Evolutionary conservation across 345 rosid species (phyloP).

Genomic region (Rhodamnia argentea): DNA sequence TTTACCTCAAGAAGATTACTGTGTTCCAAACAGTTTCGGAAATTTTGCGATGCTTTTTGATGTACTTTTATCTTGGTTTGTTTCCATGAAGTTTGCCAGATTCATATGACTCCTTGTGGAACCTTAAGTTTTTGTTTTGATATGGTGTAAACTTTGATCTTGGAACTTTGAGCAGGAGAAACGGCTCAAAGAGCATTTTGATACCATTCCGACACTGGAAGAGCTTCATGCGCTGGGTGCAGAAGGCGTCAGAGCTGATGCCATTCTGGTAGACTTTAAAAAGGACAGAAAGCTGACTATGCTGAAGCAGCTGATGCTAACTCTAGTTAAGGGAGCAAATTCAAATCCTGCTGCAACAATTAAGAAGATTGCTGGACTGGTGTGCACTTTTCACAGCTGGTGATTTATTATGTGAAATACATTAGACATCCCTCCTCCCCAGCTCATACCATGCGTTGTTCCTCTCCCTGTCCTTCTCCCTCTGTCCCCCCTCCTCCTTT

Average conservation of each 20-base stretch:
- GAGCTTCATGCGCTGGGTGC: slow-evolving; percentile 77
- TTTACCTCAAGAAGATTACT: neutral
- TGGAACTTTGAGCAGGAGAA: slow-evolving; percentile 44
- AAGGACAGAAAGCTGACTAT: slow-evolving; percentile 84
- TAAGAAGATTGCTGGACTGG: slow-evolving; percentile 94
- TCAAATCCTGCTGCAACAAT: slow-evolving; percentile 83
- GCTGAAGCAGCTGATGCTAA: slow-evolving; percentile 70
- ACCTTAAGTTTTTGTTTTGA: neutral
- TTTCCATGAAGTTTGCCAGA: neutral
- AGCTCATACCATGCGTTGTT: neutral
- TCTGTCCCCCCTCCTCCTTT: neutral
- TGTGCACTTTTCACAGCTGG: slow-evolving; percentile 18
- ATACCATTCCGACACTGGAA: slow-evolving; percentile 65
- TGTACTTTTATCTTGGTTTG: neutral
- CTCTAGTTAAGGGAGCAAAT: slow-evolving; percentile 75
- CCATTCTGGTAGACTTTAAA: slow-evolving; percentile 72
- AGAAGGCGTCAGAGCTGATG: slow-evolving; percentile 67
- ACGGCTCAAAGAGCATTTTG: slow-evolving; percentile 68
- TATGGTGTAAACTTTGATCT: neutral
- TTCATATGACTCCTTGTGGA: neutral
- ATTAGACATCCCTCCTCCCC: neutral
- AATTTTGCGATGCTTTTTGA: neutral
- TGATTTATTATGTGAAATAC: neutral
- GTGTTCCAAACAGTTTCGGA: neutral
- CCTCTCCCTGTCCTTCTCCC: neutral